These are phyloP conservation scores for Penicillium robsamsonii DNA, from an alignment of 495 filamentous ascomycete genomes.

Conservation along the genomic window DNA sequence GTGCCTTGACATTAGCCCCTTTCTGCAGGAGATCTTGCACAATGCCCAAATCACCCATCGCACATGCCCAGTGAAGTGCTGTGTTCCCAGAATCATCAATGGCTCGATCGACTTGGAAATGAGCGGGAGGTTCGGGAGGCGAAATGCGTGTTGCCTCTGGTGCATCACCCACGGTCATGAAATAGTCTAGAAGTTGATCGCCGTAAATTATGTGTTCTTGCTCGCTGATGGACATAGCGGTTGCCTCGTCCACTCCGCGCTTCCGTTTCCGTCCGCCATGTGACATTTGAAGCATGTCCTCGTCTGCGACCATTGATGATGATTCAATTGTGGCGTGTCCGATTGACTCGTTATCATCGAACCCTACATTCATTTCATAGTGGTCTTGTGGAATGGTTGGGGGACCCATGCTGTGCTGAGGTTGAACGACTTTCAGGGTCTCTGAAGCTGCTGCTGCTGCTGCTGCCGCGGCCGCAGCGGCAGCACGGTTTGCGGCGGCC, in stretches of 20 bases:
- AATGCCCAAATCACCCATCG: slow-evolving; percentile 96
- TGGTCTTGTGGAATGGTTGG: slow-evolving; percentile 53
- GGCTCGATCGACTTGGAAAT: slow-evolving; percentile 80
- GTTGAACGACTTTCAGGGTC: slow-evolving; percentile 40
- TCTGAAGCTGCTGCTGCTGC: slow-evolving; percentile 28
- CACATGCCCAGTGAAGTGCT: slow-evolving; percentile 91
- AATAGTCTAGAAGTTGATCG: slow-evolving; percentile 91
- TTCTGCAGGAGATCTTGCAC: slow-evolving; percentile 79
- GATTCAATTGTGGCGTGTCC: slow-evolving; percentile 78
- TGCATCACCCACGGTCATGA: slow-evolving; percentile 74
- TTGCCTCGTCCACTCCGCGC: slow-evolving; percentile 56
- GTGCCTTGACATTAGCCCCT: slow-evolving; percentile 60
- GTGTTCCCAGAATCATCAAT: slow-evolving; percentile 89
- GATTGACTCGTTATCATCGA: slow-evolving; percentile 77
- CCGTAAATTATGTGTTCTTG: slow-evolving; percentile 86
- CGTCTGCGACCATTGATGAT: slow-evolving; percentile 78
- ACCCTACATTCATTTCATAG: slow-evolving; percentile 54
- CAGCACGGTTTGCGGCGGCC: slow-evolving; percentile 26
- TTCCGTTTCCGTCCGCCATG: slow-evolving; percentile 74
- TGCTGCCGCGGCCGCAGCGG: slow-evolving; percentile 17
- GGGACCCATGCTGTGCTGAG: slow-evolving; percentile 43
- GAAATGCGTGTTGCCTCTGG: slow-evolving; percentile 54
- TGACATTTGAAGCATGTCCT: slow-evolving; percentile 66
- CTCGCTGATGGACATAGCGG: slow-evolving; percentile 64
- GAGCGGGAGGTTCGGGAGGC: slow-evolving; percentile 73